Evolutionary conservation across 139 green algal species (phyloP), one percentile per base, ranked within the genome.

Genomic region (Micromonas pusilla): DNA sequence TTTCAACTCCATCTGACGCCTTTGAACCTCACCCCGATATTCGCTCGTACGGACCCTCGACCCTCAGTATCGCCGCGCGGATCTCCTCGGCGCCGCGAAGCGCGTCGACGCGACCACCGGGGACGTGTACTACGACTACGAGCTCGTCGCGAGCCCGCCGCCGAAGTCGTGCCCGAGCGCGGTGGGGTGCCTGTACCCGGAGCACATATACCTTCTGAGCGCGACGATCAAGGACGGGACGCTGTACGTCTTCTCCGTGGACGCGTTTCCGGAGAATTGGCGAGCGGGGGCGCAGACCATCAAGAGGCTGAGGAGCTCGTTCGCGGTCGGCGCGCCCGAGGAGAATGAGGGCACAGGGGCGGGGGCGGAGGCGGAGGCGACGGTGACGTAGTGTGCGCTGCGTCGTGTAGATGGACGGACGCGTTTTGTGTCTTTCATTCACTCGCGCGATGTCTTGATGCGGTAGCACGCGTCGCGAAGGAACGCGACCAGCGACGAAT

Each of bases 161-260:
- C 36, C 67, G 19, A 62, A 60, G 34, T 57, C 34, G 36, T 74
- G 67, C 34, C 36, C 67, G 36, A 63, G 34, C 36, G 67, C 67
- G 2, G 36, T 74, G 20, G 67, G 67, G 20, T 74, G 67, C 36
- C 52, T 74, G 36, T 74, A 74, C 52, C 67, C 67, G 36, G 34
- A 74, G 36, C 67, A 74, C 36, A 74, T 74, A 5, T 74, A 63
- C 52, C 36, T 74, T 5, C 57, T 74, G 45, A 62, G 32, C 25
- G 34, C 67, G 2, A 38, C 36, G 9, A 19, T 74, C 20, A 3
- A 36, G 6, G 67, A 74, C 52, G 36, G 36, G 6, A 31, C 3
- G 5, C 34, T 74, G 20, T 74, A 63, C n/a, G 67, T 74, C 6
- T 13, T 74, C 6, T 33, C 19, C 20, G 32, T 74, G 19, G 67